These are phyloP conservation scores for Primulina eburnea DNA, from an alignment of 257 asterid species.

Conservation along the genomic window DNA sequence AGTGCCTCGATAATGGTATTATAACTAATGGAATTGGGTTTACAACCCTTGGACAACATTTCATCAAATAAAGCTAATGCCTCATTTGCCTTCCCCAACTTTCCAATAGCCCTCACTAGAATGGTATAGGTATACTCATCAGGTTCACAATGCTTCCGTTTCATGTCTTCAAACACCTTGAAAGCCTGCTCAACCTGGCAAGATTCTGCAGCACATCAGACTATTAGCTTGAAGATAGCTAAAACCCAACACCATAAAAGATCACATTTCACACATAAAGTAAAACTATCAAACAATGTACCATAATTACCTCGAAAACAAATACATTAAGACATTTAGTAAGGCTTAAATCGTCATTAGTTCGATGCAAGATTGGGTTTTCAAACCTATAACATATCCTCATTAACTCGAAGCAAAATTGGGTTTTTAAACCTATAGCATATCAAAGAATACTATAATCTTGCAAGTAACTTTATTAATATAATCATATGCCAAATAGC, in stretches of 20 bases:
- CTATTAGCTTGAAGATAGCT: constrained; percentile 35
- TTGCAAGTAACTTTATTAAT: background rate
- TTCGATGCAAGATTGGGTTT: background rate
- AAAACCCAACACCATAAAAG: constrained; percentile 12
- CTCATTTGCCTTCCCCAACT: constrained; percentile 59
- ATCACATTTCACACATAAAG: background rate
- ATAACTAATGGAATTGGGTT: constrained; percentile 73
- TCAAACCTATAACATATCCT: background rate
- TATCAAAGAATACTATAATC: background rate
- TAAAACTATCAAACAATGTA: background rate
- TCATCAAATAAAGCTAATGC: constrained; percentile 68
- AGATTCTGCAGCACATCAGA: constrained; percentile 65
- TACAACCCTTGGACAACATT: constrained; percentile 70
- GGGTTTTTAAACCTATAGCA: constrained; percentile 5
- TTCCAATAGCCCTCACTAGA: constrained; percentile 74
- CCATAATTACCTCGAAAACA: background rate
- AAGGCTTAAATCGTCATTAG: background rate
- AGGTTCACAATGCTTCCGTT: constrained; percentile 67
- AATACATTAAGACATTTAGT: background rate
- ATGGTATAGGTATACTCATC: constrained; percentile 87
- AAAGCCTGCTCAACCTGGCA: constrained; percentile 78
- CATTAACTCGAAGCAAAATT: background rate
- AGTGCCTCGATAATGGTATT: constrained; percentile 85
- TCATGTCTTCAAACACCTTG: constrained; percentile 76
- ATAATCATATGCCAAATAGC: background rate